Conservation (phyloP, 164 flowering plant species). For the Stephania japonica region DNA sequence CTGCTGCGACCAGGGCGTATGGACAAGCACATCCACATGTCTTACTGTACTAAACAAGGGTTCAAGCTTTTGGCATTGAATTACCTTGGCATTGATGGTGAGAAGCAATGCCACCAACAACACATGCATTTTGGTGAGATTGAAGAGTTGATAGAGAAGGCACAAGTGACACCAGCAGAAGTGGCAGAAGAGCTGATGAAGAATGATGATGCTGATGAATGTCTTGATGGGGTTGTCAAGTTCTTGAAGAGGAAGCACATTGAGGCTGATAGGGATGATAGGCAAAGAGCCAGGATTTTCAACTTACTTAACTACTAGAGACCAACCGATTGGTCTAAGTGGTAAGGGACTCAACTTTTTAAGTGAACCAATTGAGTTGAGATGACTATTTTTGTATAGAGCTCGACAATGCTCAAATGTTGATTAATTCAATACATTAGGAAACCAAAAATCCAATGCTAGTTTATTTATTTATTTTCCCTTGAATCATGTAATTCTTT, state of each 20-base stretch:
- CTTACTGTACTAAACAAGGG: slow-evolving; percentile 39
- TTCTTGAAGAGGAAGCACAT: slow-evolving; percentile 34
- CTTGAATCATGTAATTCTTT: no score
- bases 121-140: slow-evolving; percentile 28
- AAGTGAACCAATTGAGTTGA: slow-evolving; percentile 10
- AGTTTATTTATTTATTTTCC: no score
- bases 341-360: no score
- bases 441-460: no score
- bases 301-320: no score
- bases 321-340: no score
- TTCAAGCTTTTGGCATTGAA: slow-evolving; percentile 39
- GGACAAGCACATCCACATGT: slow-evolving; percentile 49
- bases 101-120: not conserved
- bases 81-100: slow-evolving; percentile 14
- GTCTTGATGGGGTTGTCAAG: slow-evolving; percentile 27
- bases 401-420: no score
- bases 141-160: slow-evolving; percentile 17
- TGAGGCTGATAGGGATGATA: not conserved
- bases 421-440: no score
- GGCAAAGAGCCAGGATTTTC: no score
- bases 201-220: slow-evolving; percentile 37
- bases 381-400: not conserved
- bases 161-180: slow-evolving; percentile 50
- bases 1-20: slow-evolving; percentile 42
- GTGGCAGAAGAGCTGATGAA: slow-evolving; percentile 59